Conservation (phyloP, 2,329 filamentous ascomycete genomes). For the Curvularia spicifera region DNA sequence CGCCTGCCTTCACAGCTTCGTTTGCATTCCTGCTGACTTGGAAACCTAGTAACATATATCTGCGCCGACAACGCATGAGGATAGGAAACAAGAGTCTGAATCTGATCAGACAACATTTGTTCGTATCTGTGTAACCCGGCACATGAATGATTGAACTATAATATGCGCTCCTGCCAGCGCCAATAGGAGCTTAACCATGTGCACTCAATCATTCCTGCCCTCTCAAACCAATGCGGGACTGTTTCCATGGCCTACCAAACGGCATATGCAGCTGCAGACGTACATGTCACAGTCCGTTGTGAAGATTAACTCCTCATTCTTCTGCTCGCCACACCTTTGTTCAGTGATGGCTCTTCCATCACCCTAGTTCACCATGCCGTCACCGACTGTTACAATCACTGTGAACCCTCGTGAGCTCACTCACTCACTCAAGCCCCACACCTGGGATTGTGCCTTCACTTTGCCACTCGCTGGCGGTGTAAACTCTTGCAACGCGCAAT, state of each 20-base stretch:
- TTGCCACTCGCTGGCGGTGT: neutral
- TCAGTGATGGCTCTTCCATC: neutral
- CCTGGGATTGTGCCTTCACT: neutral
- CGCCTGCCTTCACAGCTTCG: neutral
- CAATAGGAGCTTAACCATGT: conserved; percentile 6
- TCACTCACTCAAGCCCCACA: neutral
- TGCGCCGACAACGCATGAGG: conserved; percentile 39
- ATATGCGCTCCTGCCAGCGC: neutral
- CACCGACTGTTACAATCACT: neutral
- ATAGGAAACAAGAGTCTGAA: neutral
- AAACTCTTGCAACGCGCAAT: neutral
- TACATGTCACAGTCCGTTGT: neutral
- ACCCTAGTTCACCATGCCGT: neutral
- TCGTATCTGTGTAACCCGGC: neutral
- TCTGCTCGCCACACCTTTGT: neutral
- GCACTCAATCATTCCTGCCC: neutral
- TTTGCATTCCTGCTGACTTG: conserved; percentile 17
- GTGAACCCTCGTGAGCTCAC: neutral
- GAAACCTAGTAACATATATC: conserved; percentile 38
- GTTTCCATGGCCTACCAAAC: neutral
- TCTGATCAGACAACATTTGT: neutral
- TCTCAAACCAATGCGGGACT: neutral
- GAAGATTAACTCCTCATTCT: neutral
- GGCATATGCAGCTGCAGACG: neutral
- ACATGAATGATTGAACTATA: conserved; percentile 2